Conservation (phyloP, 768 basidiomycete species). For the Kwoniella heveanensis region DNA sequence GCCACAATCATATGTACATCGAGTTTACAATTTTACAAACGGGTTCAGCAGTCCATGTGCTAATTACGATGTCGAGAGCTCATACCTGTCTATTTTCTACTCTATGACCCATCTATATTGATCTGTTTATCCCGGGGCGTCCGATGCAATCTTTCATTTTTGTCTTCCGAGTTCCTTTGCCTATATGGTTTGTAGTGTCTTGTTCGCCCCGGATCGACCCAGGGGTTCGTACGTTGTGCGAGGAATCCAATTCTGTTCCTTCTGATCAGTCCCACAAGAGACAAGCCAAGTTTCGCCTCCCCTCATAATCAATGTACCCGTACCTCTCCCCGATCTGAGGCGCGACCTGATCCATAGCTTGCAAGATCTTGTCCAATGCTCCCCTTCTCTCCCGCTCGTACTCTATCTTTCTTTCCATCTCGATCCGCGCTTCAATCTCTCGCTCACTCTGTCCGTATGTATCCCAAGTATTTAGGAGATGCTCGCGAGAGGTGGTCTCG, state of each 20-base stretch:
- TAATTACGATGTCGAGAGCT: no score
- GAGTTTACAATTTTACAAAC: no score
- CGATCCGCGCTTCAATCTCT: background rate
- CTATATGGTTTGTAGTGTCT: no score
- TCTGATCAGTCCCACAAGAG: slow-evolving; percentile 75
- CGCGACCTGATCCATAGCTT: slow-evolving; percentile 4
- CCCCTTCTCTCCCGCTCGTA: slow-evolving; percentile 8
- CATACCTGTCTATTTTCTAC: no score
- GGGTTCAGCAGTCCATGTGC: no score
- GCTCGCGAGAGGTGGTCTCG: background rate
- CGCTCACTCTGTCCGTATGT: background rate
- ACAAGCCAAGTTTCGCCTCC: slow-evolving; percentile 61
- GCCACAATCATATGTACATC: no score
- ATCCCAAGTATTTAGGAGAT: background rate
- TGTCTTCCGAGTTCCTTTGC: no score
- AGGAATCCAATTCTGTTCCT: no score
- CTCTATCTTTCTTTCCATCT: background rate
- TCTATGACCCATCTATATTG: no score
- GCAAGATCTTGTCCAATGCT: slow-evolving; percentile 6
- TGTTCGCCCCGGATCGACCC: no score
- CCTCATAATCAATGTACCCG: slow-evolving; percentile 4
- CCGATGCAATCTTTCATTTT: background rate
- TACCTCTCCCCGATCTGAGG: slow-evolving; percentile 4
- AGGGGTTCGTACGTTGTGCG: slow-evolving; percentile 60
- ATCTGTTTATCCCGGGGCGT: background rate